Evolutionary conservation across 805 yeast species (phyloP).

Genomic region (Ogataea allantospora): DNA sequence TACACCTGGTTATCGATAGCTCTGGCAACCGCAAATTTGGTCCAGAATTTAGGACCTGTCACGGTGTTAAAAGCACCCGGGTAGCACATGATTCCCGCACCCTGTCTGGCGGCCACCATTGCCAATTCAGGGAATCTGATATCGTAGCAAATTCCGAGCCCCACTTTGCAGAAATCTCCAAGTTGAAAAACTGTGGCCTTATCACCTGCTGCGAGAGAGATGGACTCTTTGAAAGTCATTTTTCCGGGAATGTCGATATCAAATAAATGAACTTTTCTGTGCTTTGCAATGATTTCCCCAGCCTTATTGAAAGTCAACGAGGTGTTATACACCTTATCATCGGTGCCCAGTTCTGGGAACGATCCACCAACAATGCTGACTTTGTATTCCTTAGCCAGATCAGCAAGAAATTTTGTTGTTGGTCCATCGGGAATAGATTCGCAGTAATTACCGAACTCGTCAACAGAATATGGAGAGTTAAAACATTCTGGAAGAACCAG

Average conservation of each 20-base stretch:
- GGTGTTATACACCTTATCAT: conserved; percentile 65
- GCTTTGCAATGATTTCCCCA: conserved; percentile 83
- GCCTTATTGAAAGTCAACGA: conserved; percentile 65
- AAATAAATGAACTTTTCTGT: conserved; percentile 86
- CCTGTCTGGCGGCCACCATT: conserved; percentile 61
- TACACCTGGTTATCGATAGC: conserved; percentile 75
- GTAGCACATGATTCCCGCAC: conserved; percentile 72
- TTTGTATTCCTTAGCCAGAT: conserved; percentile 61
- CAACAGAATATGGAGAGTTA: conserved; percentile 91
- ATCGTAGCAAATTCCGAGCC: conserved; percentile 85
- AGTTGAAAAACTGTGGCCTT: conserved; percentile 76
- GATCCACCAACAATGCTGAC: conserved; percentile 87
- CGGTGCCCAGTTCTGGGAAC: conserved; percentile 73
- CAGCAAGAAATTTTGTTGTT: conserved; percentile 57
- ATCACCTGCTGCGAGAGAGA: conserved; percentile 71
- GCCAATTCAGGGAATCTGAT: conserved; percentile 80
- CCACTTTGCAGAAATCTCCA: conserved; percentile 66
- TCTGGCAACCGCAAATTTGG: conserved; percentile 65
- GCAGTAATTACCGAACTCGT: conserved; percentile 82
- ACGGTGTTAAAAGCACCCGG: conserved; percentile 86
- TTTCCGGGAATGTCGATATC: conserved; percentile 92
- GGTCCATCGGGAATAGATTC: conserved; percentile 81
- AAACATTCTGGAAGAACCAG: conserved; percentile 94
- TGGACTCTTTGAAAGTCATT: conserved; percentile 82
- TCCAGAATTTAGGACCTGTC: conserved; percentile 86